Base-by-base conservation (phyloP, 129 eudicot genomes). In the Flaveria robusta region DNA sequence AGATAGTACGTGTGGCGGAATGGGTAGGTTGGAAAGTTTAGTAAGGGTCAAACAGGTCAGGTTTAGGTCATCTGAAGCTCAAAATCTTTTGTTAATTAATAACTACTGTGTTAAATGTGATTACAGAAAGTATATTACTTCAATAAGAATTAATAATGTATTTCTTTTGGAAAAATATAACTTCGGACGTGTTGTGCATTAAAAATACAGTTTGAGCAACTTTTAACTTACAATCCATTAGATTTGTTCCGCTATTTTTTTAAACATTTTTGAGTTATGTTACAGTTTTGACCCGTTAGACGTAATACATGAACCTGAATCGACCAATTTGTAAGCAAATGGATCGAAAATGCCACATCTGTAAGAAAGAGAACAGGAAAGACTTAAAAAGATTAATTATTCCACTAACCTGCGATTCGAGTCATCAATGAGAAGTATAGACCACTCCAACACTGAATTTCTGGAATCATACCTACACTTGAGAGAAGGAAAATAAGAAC, bases 401-500 rank as follows among this genome's bases (percentile, higher is more conserved):
- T 4, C 6, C 37, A 70, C 86, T 74, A 18, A 89, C 99, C 95
- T 95, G 87, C 97, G 91, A 74, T 95, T 95, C 15, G 94, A 87
- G 76, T 95, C 83, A 78, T 95, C 99, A 76, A 92, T 87, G 63
- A 91, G 92, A 83, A 89, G 80, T 70, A 95, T 83, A 27, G 99
- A 89, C 99, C 99, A 95, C 83, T 91, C 99, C 86, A 95, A 74
- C 12, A 87, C 62, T 13, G 97, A 95, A 79, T 84, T 91, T 86
- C 99, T 89, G 39, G 99, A 78, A 74, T 95, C 97, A 74, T 84
- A 95, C 84, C 99, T 95, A 83, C 84, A 86, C 27, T 52, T 43
- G 9, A 1, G 56, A 55, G 19, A 65, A 9, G 20, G 34, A 56
- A 77, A 15, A 11, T 3, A 45, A 12, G 15, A 68, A 54, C 26